A percentile compares a stretch with the other conserved stretches of the same genome.
Evolutionary conservation across 2,329 filamentous ascomycete genomes (phyloP).

Genomic region (Tolypocladium ovalisporum): DNA sequence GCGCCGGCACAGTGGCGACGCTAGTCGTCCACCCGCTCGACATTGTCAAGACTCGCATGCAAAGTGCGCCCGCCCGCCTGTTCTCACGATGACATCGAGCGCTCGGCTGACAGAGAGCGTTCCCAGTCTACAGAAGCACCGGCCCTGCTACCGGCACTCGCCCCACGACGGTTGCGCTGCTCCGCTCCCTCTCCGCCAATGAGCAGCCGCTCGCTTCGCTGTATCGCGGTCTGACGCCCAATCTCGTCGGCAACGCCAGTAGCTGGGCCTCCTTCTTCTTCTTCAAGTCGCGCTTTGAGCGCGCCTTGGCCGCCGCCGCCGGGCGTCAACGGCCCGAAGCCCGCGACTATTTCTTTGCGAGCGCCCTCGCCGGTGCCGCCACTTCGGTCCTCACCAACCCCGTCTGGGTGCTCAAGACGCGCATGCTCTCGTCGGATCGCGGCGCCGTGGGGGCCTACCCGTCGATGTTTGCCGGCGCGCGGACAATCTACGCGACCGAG

Average conservation of each 20-base stretch:
- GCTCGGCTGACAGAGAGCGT: background rate
- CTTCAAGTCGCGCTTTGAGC: conserved; percentile 49
- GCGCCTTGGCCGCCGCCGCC: conserved; percentile 23
- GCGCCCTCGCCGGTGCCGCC: conserved; percentile 56
- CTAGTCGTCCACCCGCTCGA: conserved; percentile 86
- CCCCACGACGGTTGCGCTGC: conserved; percentile 39
- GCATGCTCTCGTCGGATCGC: conserved; percentile 82
- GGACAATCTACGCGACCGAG: conserved; percentile 56
- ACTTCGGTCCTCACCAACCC: conserved; percentile 85
- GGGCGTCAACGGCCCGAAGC: conserved; percentile 24
- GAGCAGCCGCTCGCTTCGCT: conserved; percentile 56
- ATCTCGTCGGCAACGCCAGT: conserved; percentile 79
- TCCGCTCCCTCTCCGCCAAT: conserved; percentile 35
- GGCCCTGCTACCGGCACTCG: conserved; percentile 22
- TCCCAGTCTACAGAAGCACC: conserved; percentile 38
- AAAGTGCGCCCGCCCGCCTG: conserved; percentile 46
- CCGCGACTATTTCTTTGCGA: conserved; percentile 72
- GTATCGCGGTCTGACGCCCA: conserved; percentile 84
- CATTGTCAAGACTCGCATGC: conserved; percentile 91
- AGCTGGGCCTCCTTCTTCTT: conserved; percentile 94
- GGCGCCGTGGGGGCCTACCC: conserved; percentile 68
- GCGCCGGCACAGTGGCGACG: conserved; percentile 77
- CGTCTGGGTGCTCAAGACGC: conserved; percentile 96
- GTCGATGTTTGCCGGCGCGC: conserved; percentile 61
- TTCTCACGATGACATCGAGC: background rate